Conservation (phyloP, 2,329 filamentous ascomycete genomes). For the Trichoderma sp. region DNA sequence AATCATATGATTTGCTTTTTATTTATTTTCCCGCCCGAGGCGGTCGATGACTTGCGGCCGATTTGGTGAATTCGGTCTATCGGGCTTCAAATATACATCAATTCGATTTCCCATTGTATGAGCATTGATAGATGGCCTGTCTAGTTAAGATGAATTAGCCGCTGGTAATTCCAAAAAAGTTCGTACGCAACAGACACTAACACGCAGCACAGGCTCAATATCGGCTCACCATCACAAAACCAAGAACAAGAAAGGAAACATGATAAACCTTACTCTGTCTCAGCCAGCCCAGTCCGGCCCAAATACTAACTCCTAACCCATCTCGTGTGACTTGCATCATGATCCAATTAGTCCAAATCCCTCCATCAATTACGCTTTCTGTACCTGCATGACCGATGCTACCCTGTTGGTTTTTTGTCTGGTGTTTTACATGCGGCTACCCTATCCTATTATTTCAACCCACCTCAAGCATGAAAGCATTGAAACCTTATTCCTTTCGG, state of each 20-base stretch:
- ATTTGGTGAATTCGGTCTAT: not conserved
- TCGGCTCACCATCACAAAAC: not conserved
- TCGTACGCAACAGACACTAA: too few relatives aligned
- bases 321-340: not conserved
- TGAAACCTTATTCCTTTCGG: not conserved
- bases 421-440: not conserved
- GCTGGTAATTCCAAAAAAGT: too few relatives aligned
- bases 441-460: not conserved
- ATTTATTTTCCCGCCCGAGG: not conserved
- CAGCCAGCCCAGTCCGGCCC: not conserved
- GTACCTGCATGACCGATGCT: conserved; percentile 1
- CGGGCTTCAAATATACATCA: not conserved
- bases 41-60: not conserved
- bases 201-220: not conserved
- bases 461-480: not conserved
- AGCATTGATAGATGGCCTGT: not conserved
- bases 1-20: not conserved
- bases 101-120: not conserved
- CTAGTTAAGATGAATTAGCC: not conserved
- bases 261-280: not conserved
- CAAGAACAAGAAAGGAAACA: not conserved
- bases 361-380: not conserved
- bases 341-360: not conserved
- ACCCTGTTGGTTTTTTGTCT: not conserved
- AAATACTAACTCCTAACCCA: not conserved